A percentile compares a stretch with the other conserved stretches of the same genome.
Evolutionary conservation across 352 stramenopile genomes (phyloP).

Genomic region (Plasmopara halstedii): DNA sequence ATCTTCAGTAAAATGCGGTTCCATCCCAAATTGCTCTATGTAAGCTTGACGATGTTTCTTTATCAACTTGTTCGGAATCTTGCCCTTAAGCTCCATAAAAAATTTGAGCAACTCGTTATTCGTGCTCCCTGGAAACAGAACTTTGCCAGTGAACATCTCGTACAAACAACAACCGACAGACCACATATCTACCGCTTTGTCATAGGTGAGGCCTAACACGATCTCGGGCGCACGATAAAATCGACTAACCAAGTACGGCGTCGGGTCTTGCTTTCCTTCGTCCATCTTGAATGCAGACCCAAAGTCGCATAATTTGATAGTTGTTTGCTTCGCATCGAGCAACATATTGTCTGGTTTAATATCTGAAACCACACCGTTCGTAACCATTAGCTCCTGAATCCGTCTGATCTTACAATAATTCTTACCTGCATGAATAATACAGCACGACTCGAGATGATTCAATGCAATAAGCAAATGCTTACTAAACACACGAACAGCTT

Average conservation of each 20-base stretch:
- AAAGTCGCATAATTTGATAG: slow-evolving; percentile 97
- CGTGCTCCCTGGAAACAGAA: slow-evolving; percentile 94
- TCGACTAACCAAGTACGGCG: slow-evolving; percentile 97
- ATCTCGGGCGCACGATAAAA: slow-evolving; percentile 98
- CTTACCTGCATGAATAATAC: slow-evolving; percentile 90
- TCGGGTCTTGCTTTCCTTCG: slow-evolving; percentile 89
- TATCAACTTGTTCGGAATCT: slow-evolving; percentile 80
- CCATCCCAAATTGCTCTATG: slow-evolving; percentile 76
- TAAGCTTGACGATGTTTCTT: slow-evolving; percentile 74
- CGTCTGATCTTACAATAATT: background rate
- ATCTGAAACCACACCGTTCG: slow-evolving; percentile 44
- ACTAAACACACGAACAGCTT: slow-evolving; percentile 78
- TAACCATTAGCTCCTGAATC: background rate
- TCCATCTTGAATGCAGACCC: slow-evolving; percentile 92
- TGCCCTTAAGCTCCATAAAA: slow-evolving; percentile 95
- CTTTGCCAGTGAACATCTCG: slow-evolving; percentile 97
- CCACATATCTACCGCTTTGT: slow-evolving; percentile 97
- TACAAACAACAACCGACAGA: slow-evolving; percentile 94
- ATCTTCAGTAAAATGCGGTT: slow-evolving; percentile 83
- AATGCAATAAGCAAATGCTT: slow-evolving; percentile 76
- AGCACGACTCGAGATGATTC: slow-evolving; percentile 60
- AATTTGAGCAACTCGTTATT: slow-evolving; percentile 98
- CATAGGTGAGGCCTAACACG: slow-evolving; percentile 86
- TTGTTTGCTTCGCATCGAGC: slow-evolving; percentile 92
- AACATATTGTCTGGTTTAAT: slow-evolving; percentile 99